Evolutionary conservation across 441 rosid genomes (phyloP).

Genomic region (Gossypium lobatum): DNA sequence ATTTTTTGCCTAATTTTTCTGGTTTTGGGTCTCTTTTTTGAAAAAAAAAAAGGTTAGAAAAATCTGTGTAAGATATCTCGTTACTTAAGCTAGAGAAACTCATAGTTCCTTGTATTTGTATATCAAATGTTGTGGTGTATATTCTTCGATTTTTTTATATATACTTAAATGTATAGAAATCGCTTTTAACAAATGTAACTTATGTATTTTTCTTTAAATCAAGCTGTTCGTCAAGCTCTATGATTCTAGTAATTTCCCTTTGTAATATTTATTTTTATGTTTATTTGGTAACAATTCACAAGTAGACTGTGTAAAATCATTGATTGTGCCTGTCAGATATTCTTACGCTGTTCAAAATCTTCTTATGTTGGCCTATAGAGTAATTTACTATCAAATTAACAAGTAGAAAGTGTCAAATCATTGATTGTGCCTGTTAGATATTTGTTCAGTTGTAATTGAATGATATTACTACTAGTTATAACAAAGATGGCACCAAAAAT

Average conservation of each 20-base stretch:
- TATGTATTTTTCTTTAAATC: background rate
- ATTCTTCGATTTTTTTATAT: background rate
- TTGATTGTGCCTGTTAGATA: too few species aligned
- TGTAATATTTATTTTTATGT: background rate
- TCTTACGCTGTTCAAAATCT: too few species aligned
- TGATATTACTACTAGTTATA: too few species aligned
- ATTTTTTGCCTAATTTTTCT: background rate
- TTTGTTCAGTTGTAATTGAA: too few species aligned
- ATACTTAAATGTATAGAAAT: conserved; percentile 1
- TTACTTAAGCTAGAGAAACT: background rate
- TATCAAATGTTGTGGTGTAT: background rate
- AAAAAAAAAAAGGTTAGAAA: background rate
- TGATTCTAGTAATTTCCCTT: background rate
- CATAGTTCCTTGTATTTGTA: background rate
- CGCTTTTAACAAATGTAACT: background rate
- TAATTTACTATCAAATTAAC: too few species aligned
- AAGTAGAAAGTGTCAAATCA: too few species aligned
- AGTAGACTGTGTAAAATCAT: too few species aligned
- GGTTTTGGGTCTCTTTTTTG: background rate
- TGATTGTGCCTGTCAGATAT: too few species aligned
- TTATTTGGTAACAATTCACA: background rate
- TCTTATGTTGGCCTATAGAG: too few species aligned
- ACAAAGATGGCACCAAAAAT: too few species aligned
- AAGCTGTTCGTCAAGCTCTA: background rate
- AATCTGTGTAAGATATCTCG: background rate